Conservation (phyloP, 176 grass and related monocot species). For the Triticum turgidum region DNA sequence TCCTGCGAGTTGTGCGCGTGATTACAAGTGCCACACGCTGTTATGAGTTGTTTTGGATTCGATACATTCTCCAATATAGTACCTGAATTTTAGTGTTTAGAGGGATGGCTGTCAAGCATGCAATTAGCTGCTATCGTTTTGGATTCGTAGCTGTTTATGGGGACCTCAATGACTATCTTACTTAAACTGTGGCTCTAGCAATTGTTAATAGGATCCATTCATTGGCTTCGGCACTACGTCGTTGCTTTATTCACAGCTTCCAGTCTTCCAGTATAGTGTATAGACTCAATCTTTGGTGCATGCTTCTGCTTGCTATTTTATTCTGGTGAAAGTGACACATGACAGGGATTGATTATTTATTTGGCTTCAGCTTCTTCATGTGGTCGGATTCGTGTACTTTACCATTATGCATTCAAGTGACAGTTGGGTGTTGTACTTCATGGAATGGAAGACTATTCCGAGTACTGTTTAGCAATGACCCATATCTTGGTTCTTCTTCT, state of each 20-base stretch:
- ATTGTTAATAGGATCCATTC: conserved; percentile 1
- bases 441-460: conserved; percentile 25
- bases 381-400: neutral
- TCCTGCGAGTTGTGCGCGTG: neutral
- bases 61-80: neutral
- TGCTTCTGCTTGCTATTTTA: conserved; percentile 4
- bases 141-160: neutral
- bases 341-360: neutral
- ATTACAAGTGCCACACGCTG: neutral
- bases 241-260: neutral
- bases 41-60: neutral
- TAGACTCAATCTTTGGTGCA: conserved; percentile 7
- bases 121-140: neutral
- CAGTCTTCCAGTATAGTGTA: neutral
- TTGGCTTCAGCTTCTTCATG: conserved; percentile 17
- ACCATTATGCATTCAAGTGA: conserved; percentile 29
- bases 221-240: conserved; percentile 5
- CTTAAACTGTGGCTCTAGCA: neutral
- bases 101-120: neutral
- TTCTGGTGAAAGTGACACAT: neutral
- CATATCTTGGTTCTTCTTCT: conserved; percentile 28
- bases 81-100: conserved; percentile 5
- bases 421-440: conserved; percentile 26
- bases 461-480: conserved; percentile 11
- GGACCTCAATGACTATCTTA: neutral